Conservation (phyloP, 1,139 yeast species). For the Lodderomyces theae region DNA sequence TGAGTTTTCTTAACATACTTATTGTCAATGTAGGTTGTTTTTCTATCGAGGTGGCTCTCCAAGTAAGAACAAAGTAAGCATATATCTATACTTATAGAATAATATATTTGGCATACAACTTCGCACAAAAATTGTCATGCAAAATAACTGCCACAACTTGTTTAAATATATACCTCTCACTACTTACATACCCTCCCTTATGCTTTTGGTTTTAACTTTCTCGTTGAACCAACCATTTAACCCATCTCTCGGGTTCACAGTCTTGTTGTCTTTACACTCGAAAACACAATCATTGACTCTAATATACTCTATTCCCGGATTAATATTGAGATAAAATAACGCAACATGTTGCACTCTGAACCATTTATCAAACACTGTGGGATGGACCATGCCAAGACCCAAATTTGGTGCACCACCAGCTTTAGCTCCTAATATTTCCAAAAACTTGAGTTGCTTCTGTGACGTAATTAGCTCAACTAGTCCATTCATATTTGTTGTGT, state of each 20-base stretch:
- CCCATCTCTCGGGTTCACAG: slow-evolving; percentile 38
- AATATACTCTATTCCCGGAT: slow-evolving; percentile 35
- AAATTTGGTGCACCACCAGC: slow-evolving; percentile 57
- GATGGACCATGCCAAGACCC: slow-evolving; percentile 54
- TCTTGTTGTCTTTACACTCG: slow-evolving; percentile 22
- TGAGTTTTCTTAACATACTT: too few species aligned
- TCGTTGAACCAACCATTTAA: slow-evolving; percentile 40
- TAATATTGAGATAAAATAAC: slow-evolving; percentile 28
- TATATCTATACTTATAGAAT: too few species aligned
- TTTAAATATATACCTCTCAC: too few species aligned
- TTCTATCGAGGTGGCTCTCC: too few species aligned
- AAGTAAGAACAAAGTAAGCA: too few species aligned
- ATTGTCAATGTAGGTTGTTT: too few species aligned
- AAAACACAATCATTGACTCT: slow-evolving; percentile 39
- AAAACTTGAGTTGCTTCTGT: slow-evolving; percentile 29
- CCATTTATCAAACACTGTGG: slow-evolving; percentile 59
- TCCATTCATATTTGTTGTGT: slow-evolving; percentile 25
- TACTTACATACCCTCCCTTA: too few species aligned
- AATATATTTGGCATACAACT: too few species aligned
- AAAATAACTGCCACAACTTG: too few species aligned
- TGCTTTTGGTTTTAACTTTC: not conserved
- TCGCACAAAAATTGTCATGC: too few species aligned
- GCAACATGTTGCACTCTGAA: slow-evolving; percentile 56
- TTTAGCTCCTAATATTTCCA: slow-evolving; percentile 50
- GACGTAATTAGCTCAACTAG: slow-evolving; percentile 23